These are phyloP conservation scores for Aegilops sharonensis DNA, from an alignment of 176 grass and related monocot genomes.

Conservation along the genomic window DNA sequence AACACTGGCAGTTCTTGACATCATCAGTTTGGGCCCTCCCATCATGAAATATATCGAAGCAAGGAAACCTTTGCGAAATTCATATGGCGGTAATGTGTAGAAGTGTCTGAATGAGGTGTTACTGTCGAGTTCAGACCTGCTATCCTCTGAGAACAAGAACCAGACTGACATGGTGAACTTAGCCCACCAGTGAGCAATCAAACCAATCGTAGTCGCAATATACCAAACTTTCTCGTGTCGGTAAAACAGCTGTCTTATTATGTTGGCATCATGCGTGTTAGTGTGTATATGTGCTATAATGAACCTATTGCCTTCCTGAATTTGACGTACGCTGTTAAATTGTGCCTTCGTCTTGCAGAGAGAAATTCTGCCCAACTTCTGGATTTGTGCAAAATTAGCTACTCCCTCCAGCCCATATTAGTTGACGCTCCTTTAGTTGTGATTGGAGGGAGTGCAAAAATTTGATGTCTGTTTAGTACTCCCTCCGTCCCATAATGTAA, in stretches of 20 bases:
- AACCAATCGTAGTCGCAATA: neutral
- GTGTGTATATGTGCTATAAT: constrained; percentile 14
- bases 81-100: constrained; percentile 14
- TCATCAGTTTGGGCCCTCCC: neutral
- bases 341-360: neutral
- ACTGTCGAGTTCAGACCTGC: constrained; percentile 22
- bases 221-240: neutral
- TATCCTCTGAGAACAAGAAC: constrained; percentile 5
- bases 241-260: neutral
- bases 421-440: too few species aligned
- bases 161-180: constrained; percentile 18
- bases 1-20: constrained; percentile 20
- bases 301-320: neutral
- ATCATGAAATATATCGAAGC: neutral
- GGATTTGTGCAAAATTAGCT: too few species aligned
- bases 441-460: too few species aligned
- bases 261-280: neutral
- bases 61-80: constrained; percentile 7
- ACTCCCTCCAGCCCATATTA: too few species aligned
- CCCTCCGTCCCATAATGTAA: too few species aligned
- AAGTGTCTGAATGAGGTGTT: constrained; percentile 7
- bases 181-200: neutral
- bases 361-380: neutral
- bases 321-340: neutral
- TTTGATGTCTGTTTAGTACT: too few species aligned